phyloP scores from a whole-genome alignment of 2,329 filamentous ascomycete species.

The Pseudogymnoascus sp. region DNA sequence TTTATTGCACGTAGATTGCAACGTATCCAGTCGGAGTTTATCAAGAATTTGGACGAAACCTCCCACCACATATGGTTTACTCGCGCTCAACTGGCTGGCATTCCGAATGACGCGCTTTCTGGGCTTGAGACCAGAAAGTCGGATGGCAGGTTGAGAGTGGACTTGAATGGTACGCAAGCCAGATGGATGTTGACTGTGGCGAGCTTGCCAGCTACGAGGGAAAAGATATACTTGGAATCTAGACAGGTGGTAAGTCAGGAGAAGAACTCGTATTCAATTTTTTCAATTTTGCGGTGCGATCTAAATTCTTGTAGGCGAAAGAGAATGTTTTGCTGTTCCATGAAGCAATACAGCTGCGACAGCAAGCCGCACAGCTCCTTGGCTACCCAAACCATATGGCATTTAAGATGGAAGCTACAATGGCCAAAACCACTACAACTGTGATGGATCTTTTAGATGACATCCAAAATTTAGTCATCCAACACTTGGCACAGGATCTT shows the following conservation, averaged over 20 bases:
- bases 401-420: constrained; percentile 67
- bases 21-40: constrained; percentile 61
- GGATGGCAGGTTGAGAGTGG: constrained; percentile 62
- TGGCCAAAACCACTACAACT: constrained; percentile 56
- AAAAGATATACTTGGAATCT: constrained; percentile 59
- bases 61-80: constrained; percentile 70
- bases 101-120: constrained; percentile 58
- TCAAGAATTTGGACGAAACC: constrained; percentile 72
- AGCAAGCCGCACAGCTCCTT: constrained; percentile 65
- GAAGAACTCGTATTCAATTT: not conserved
- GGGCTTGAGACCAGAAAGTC: constrained; percentile 55
- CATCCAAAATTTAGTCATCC: constrained; percentile 53
- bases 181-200: constrained; percentile 67
- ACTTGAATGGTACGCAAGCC: constrained; percentile 73
- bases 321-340: constrained; percentile 62
- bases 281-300: not conserved
- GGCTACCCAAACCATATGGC: constrained; percentile 67
- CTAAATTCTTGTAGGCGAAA: not conserved
- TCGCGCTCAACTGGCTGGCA: constrained; percentile 60
- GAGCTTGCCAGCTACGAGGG: constrained; percentile 57
- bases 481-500: constrained; percentile 60
- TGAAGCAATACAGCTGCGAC: constrained; percentile 62
- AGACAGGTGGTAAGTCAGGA: constrained; percentile 63
- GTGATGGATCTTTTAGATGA: constrained; percentile 64
- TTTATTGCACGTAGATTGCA: constrained; percentile 66